Base-by-base conservation (phyloP, 2,329 filamentous ascomycete species). In the Ustilaginoidea virens region DNA sequence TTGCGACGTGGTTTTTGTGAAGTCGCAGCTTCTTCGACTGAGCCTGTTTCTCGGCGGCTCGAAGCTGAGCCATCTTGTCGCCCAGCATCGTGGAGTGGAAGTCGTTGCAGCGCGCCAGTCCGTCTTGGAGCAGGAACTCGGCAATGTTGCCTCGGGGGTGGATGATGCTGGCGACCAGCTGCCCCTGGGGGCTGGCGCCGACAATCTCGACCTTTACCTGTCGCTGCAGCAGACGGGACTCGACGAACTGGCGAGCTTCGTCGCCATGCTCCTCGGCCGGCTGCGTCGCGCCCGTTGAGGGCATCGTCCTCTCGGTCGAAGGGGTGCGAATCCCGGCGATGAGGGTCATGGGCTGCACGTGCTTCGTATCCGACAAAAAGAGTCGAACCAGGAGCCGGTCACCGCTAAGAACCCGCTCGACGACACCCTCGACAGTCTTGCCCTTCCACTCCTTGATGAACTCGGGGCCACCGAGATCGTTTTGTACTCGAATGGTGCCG, bases 21-120 rank as follows among this genome's bases (percentile, higher is more conserved):
- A 96, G 50, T 26, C 83, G 81, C 25, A 78, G 65, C 45, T 80
- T 78, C 39, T 69, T 69, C 39, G 74, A 69, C 55, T 85, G 85
- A 4, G 90, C 90, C 33, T 69, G 61, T 52, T 81, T 87, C 60
- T 98, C 90, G 2, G 90, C 86, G 39, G 80, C 72, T 37, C 90
- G 74, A 33, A 96, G 71, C 33, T 69, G 53, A 23, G 78, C 75
- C 90, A 98, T 98, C 44, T 87, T 81, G 28, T 72, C 61, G 25
- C 90, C 90, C 8, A 98, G 69, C 58, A 94, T 66, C 22, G 85
- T 92, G 1, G 87, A 92, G 60, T 98, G 90, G 56, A 90, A 86
- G 54, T 98, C 90, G 39, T 86, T 85, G 61, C 87, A 96, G 45
- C 83, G 72, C 23, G 87, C 90, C 32, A 96, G 65, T 43, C 90